Percentiles rank a stretch among this genome's conserved stretches.
phyloP scores from a whole-genome alignment of 2,329 filamentous ascomycete genomes.

The Colletotrichum higginsianum region DNA sequence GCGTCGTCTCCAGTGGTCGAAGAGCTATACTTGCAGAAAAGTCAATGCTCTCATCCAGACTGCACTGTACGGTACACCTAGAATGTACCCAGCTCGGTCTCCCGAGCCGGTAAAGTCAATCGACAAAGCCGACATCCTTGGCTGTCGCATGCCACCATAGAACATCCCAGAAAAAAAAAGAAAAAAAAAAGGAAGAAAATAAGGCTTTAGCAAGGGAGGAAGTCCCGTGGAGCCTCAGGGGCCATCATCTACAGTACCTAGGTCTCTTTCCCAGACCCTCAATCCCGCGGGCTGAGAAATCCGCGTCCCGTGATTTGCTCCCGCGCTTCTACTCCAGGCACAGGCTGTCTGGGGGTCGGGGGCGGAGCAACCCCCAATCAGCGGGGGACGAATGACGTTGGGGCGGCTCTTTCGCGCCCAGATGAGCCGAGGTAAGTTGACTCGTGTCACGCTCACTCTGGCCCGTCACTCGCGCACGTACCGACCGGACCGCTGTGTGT shows the following conservation, averaged over 20 bases:
- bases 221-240: slow-evolving; percentile 31
- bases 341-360: background rate
- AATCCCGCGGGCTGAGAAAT: slow-evolving; percentile 36
- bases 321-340: slow-evolving; percentile 33
- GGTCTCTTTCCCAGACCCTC: slow-evolving; percentile 10
- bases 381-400: slow-evolving; percentile 29
- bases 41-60: no score
- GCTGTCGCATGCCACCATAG: background rate
- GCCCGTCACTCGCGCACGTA: slow-evolving; percentile 1
- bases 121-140: background rate
- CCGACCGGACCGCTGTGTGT: background rate
- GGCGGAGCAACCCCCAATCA: slow-evolving; percentile 28
- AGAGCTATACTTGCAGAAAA: no score
- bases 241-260: background rate
- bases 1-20: no score
- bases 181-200: background rate
- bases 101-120: background rate
- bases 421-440: slow-evolving; percentile 44
- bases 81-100: no score
- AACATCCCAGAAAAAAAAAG: background rate
- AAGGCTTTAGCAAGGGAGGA: background rate
- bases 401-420: slow-evolving; percentile 35
- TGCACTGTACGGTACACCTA: no score
- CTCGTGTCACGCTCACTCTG: slow-evolving; percentile 22
- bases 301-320: slow-evolving; percentile 39